These are phyloP conservation scores for Hyaloperonospora brassicae DNA, from an alignment of 352 stramenopile species.

Conservation along the genomic window DNA sequence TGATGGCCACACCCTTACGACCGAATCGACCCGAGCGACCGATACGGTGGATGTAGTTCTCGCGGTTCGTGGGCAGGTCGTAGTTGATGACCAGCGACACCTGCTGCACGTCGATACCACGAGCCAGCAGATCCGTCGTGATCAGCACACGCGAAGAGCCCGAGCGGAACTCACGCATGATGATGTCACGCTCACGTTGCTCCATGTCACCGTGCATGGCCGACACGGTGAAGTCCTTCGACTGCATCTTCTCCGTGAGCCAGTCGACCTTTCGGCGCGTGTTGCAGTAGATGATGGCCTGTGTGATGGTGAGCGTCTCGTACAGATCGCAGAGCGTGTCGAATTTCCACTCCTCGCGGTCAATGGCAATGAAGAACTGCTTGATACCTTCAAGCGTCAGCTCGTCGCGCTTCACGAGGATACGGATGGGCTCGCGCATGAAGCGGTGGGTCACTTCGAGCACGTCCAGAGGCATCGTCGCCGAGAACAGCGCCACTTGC, in stretches of 20 bases:
- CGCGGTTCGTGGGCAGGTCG: constrained; percentile 98
- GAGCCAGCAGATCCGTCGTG: constrained; percentile 97
- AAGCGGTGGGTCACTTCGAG: constrained; percentile 97
- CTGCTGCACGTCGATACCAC: constrained; percentile 99
- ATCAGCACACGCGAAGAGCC: constrained; percentile 98
- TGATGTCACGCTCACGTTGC: constrained; percentile 98
- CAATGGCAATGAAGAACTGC: constrained; percentile 99
- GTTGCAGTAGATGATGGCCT: constrained; percentile 99
- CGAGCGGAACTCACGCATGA: constrained; percentile 99
- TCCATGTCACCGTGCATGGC: constrained; percentile 99
- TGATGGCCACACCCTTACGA: constrained; percentile 99
- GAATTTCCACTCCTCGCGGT: constrained; percentile 99
- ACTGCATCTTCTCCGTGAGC: constrained; percentile 98
- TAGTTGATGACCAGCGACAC: constrained; percentile 99
- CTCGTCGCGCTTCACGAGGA: constrained; percentile 99
- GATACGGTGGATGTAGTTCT: constrained; percentile 99
- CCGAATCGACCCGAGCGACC: constrained; percentile 99
- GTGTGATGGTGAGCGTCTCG: constrained; percentile 98
- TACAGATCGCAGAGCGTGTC: constrained; percentile 99
- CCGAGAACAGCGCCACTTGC: constrained; percentile 98
- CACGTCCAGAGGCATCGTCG: constrained; percentile 99
- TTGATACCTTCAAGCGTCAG: constrained; percentile 99
- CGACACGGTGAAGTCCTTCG: constrained; percentile 98
- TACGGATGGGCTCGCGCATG: constrained; percentile 98
- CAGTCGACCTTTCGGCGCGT: constrained; percentile 99